Evolutionary conservation across 768 basidiomycete species (phyloP).

Genomic region (Cubamyces lactineus): DNA sequence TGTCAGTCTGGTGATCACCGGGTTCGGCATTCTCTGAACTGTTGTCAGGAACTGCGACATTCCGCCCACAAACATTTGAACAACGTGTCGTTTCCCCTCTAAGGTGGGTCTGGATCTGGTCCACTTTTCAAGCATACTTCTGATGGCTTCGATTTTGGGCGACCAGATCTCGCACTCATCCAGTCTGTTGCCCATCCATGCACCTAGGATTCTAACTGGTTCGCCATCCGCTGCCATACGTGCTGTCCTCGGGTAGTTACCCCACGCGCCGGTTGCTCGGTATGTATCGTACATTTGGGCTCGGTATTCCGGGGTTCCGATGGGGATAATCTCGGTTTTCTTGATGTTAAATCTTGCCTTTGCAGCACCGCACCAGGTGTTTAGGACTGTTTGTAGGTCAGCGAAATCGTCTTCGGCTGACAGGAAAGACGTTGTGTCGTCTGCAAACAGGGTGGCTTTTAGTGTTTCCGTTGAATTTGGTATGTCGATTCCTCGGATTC

Average conservation of each 20-base stretch:
- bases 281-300: slow-evolving; percentile 1
- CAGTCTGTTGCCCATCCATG: slow-evolving; percentile 24
- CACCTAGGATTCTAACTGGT: slow-evolving; percentile 20
- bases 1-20: background rate
- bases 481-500: slow-evolving; percentile 28
- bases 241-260: background rate
- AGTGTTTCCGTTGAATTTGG: slow-evolving; percentile 14
- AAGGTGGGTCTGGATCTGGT: no score
- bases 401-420: slow-evolving; percentile 33
- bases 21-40: slow-evolving; percentile 32
- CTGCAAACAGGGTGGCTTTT: slow-evolving; percentile 33
- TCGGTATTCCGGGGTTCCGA: no score
- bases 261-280: background rate
- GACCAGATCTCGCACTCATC: slow-evolving; percentile 8
- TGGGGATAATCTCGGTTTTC: slow-evolving; percentile 46
- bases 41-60: slow-evolving; percentile 32
- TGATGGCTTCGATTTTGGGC: slow-evolving; percentile 16
- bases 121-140: background rate
- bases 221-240: slow-evolving; percentile 6
- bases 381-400: slow-evolving; percentile 34
- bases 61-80: slow-evolving; percentile 26
- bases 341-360: slow-evolving; percentile 45
- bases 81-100: slow-evolving; percentile 17
- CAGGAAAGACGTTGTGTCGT: slow-evolving; percentile 36
- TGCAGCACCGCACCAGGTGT: slow-evolving; percentile 44